Base-by-base conservation (phyloP, 768 basidiomycete species). In the Lactifluus hygrophoroides region DNA sequence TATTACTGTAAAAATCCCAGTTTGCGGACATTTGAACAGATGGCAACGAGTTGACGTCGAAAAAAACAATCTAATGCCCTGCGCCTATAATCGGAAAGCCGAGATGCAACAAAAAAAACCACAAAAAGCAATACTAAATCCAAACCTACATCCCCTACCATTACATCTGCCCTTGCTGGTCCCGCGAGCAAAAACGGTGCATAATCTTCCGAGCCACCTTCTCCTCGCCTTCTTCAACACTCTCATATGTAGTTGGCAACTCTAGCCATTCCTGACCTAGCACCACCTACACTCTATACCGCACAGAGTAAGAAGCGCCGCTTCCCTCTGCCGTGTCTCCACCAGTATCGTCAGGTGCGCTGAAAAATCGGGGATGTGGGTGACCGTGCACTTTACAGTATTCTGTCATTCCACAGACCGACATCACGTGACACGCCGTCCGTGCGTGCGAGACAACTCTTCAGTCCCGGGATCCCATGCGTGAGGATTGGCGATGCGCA, bases 201-300 rank as follows among this genome's bases (percentile, higher is more conserved):
- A 67, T 21, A 17, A 68, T 64, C 37, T 63, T 57, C 42, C 57
- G 54, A 4, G 65, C 63, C 14, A 68, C 47, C 19, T 60, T 56
- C 37, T 68, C 66, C 46, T n/a, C 54, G 37, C 67, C 67, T 21
- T 62, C 54, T 5, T 56, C 44, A 25, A 64, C 2, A 11, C 37
- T 43, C 5, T 34, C 38, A 14, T 60, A 66, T 17, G 25, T 23
- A 11, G 40, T 52, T 3, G 63, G 66, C n/a, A 65, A 53, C 43
- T 67, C 66, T 13, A 67, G 35, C 25, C 57, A 32, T 52, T 67
- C 66, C 28, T 51, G 38, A 2, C 64, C 66, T 23, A 65, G 32
- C 50, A 65, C 52, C 19, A 65, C 34, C 66, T 64, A 66, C 7
- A 66, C 58, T 37, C 56, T 65, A 54, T 56, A 63, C 46, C 38